A percentile compares a stretch with the other conserved stretches of the same genome.
Evolutionary conservation across 2,329 filamentous ascomycete genomes (phyloP).

Genomic region (Alternaria atra): DNA sequence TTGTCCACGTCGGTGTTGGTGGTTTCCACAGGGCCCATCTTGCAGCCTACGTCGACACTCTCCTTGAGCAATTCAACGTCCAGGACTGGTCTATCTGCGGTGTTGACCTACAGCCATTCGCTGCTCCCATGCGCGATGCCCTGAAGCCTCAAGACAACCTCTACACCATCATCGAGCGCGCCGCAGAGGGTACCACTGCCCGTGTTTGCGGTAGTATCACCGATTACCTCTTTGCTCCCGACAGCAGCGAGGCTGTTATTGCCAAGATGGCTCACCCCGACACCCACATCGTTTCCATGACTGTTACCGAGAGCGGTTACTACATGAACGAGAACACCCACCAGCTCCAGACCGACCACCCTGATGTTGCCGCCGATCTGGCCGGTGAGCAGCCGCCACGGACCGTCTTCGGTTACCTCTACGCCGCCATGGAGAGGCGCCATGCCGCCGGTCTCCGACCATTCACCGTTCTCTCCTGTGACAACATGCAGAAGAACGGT

Average conservation of each 20-base stretch:
- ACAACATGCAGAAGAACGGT: slow-evolving; percentile 45
- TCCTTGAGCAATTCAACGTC: slow-evolving; percentile 36
- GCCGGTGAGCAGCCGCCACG: slow-evolving; percentile 32
- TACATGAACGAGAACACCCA: slow-evolving; percentile 44
- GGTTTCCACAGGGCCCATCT: slow-evolving; percentile 43
- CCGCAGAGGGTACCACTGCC: slow-evolving; percentile 32
- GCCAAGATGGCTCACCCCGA: slow-evolving; percentile 42
- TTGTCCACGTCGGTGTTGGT: slow-evolving; percentile 41
- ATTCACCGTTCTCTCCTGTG: slow-evolving; percentile 43
- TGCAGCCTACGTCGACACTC: slow-evolving; percentile 38
- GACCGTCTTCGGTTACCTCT: slow-evolving; percentile 40
- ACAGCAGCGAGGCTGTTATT: slow-evolving; percentile 39
- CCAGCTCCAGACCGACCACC: slow-evolving; percentile 36
- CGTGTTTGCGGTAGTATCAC: slow-evolving; percentile 39
- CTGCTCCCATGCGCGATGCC: slow-evolving; percentile 37
- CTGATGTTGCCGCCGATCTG: slow-evolving; percentile 37
- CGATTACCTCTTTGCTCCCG: slow-evolving; percentile 41
- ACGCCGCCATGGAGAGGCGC: slow-evolving; percentile 35
- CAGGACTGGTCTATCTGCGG: slow-evolving; percentile 43
- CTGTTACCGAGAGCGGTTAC: slow-evolving; percentile 42
- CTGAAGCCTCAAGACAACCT: slow-evolving; percentile 37
- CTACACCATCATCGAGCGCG: slow-evolving; percentile 41
- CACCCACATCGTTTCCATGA: slow-evolving; percentile 44
- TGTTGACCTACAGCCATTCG: slow-evolving; percentile 39
- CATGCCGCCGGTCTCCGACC: slow-evolving; percentile 37